Conservation (phyloP, 179 eudicot genomes). For the Silene vulgaris region DNA sequence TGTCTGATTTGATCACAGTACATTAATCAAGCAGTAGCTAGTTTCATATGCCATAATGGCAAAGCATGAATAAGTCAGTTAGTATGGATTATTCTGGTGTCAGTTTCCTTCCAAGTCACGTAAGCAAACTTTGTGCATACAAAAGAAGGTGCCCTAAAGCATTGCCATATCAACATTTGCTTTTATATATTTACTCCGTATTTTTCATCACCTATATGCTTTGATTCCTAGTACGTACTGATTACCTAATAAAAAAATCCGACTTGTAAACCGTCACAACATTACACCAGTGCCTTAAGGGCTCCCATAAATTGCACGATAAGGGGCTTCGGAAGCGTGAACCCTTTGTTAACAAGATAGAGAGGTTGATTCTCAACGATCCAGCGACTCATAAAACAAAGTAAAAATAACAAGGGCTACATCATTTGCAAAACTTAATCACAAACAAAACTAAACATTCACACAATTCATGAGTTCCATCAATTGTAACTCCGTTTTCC, state of each 20-base stretch:
- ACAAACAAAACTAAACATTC: too few species aligned
- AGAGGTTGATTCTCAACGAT: background rate
- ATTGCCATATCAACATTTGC: background rate
- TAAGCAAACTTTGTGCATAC: background rate
- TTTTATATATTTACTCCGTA: too few species aligned
- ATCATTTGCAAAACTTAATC: constrained; percentile 3
- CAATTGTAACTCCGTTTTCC: constrained; percentile 5
- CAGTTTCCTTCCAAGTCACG: background rate
- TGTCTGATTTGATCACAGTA: constrained; percentile 6
- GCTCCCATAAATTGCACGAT: too few species aligned
- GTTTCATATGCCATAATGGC: constrained; percentile 4
- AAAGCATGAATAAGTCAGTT: background rate
- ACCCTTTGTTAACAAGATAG: background rate
- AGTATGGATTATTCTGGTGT: background rate
- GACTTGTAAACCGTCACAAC: too few species aligned
- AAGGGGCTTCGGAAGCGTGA: too few species aligned
- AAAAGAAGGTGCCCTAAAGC: background rate
- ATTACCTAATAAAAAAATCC: too few species aligned
- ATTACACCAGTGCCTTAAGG: too few species aligned
- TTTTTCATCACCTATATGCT: too few species aligned
- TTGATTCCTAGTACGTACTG: too few species aligned
- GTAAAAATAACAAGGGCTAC: background rate
- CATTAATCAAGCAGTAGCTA: background rate
- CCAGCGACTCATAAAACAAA: background rate
- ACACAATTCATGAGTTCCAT: constrained; percentile 2